phyloP scores from a whole-genome alignment of 345 rosid genomes.

The Cardiospermum halicacabum region DNA sequence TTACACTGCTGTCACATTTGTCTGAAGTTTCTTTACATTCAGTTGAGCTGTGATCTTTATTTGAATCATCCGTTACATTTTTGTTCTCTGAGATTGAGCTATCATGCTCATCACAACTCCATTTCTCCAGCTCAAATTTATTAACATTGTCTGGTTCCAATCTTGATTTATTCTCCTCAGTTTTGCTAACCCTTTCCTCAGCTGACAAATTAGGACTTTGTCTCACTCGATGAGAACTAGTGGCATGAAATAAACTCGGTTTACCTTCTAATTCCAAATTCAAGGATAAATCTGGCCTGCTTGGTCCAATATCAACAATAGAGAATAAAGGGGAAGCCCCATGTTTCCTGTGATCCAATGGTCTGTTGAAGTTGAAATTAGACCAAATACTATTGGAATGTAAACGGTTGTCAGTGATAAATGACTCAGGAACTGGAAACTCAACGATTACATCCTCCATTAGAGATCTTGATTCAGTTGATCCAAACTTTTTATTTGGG shows the following conservation, averaged over 20 bases:
- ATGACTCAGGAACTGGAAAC: conserved; percentile 19
- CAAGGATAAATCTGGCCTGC: conserved; percentile 22
- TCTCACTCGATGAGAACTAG: conserved; percentile 28
- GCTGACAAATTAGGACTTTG: conserved; percentile 30
- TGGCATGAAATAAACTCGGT: conserved; percentile 24
- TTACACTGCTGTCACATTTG: conserved; percentile 20
- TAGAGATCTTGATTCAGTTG: conserved; percentile 19
- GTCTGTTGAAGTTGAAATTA: conserved; percentile 17
- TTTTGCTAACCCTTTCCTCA: conserved; percentile 27
- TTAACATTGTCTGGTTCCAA: conserved; percentile 18
- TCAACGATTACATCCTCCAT: conserved; percentile 18
- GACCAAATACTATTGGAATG: conserved; percentile 19
- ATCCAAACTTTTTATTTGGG: conserved; percentile 20
- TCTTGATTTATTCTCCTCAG: conserved; percentile 21
- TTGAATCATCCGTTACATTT: conserved; percentile 14
- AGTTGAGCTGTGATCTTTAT: conserved; percentile 18
- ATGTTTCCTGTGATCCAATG: conserved; percentile 14
- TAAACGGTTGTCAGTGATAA: conserved; percentile 16
- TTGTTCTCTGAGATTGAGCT: conserved; percentile 21
- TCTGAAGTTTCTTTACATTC: conserved; percentile 28
- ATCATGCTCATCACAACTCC: conserved; percentile 6
- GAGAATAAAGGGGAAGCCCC: conserved; percentile 23
- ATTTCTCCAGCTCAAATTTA: conserved; percentile 18
- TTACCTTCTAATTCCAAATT: conserved; percentile 19
- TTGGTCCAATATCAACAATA: conserved; percentile 29